phyloP scores from a whole-genome alignment of 1,139 yeast genomes.

The Saccharomyces hybrid region DNA sequence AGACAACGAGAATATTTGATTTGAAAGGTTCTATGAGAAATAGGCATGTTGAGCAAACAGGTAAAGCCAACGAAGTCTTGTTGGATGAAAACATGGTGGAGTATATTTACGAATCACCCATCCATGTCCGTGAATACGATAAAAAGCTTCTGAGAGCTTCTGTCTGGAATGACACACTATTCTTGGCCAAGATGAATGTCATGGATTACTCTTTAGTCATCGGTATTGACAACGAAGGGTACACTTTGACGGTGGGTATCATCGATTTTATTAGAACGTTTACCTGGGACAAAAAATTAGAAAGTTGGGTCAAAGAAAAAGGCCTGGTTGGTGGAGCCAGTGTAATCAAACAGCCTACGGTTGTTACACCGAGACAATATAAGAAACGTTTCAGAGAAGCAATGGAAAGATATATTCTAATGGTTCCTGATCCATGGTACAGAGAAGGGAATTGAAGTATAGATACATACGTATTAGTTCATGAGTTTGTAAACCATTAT shows the following conservation, averaged over 20 bases:
- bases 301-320: slow-evolving; percentile 96
- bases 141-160: slow-evolving; percentile 80
- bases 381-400: slow-evolving; percentile 92
- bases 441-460: slow-evolving; percentile 26
- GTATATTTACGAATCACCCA: slow-evolving; percentile 90
- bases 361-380: slow-evolving; percentile 92
- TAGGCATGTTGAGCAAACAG: slow-evolving; percentile 93
- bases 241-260: slow-evolving; percentile 80
- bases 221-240: slow-evolving; percentile 68
- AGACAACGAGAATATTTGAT: slow-evolving; percentile 83
- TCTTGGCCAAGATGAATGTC: slow-evolving; percentile 93
- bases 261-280: slow-evolving; percentile 93
- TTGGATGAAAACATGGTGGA: slow-evolving; percentile 98
- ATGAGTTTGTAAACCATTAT: neutral
- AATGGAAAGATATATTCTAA: slow-evolving; percentile 88
- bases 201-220: slow-evolving; percentile 96
- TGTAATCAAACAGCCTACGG: slow-evolving; percentile 90
- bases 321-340: slow-evolving; percentile 83
- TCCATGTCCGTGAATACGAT: slow-evolving; percentile 88
- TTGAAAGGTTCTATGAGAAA: slow-evolving; percentile 97
- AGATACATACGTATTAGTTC: slow-evolving; percentile 1
- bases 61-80: slow-evolving; percentile 87
- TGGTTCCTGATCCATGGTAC: slow-evolving; percentile 89
- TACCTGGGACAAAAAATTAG: slow-evolving; percentile 97
- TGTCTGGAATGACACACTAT: slow-evolving; percentile 88